A percentile compares a stretch with the other conserved stretches of the same genome.
Evolutionary conservation across 2,329 filamentous ascomycete genomes (phyloP).

Genomic region (Sordariomycetes sp.): DNA sequence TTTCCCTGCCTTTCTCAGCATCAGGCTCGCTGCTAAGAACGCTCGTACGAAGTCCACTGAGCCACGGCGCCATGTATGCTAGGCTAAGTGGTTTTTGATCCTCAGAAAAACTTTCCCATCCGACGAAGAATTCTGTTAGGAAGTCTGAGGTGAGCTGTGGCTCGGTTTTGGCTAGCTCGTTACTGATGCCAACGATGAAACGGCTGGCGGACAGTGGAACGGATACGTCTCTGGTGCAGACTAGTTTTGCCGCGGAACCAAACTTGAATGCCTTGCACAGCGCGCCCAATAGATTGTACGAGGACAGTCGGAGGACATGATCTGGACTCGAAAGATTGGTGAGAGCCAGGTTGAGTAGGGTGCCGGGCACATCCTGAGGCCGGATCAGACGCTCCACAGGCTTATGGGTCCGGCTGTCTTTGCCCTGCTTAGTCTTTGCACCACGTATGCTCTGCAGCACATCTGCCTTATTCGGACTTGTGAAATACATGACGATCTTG

Average conservation of each 20-base stretch:
- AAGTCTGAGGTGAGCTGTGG: conserved; percentile 62
- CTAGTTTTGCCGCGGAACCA: conserved; percentile 48
- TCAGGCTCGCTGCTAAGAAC: conserved; percentile 51
- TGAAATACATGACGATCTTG: conserved; percentile 65
- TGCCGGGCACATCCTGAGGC: conserved; percentile 63
- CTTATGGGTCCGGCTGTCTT: conserved; percentile 51
- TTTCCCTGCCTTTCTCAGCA: conserved; percentile 57
- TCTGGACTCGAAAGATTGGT: conserved; percentile 58
- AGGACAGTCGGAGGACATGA: conserved; percentile 49
- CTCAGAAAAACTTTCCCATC: conserved; percentile 61
- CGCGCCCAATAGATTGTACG: conserved; percentile 59
- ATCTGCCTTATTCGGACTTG: conserved; percentile 54
- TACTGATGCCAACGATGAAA: conserved; percentile 59
- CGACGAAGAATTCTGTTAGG: conserved; percentile 63
- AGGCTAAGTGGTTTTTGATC: conserved; percentile 59
- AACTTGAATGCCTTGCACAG: conserved; percentile 62
- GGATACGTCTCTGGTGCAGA: conserved; percentile 54
- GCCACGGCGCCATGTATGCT: conserved; percentile 63
- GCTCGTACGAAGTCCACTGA: conserved; percentile 50
- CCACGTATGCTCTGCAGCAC: conserved; percentile 54
- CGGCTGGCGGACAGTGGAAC: conserved; percentile 54
- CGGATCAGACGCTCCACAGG: conserved; percentile 56
- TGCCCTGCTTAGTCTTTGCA: conserved; percentile 56
- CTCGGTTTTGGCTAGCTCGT: conserved; percentile 51
- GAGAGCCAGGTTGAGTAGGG: conserved; percentile 56